Percentiles rank a stretch among this genome's conserved stretches.
Conservation (phyloP, 495 filamentous ascomycete species). For the Zalerion maritima region DNA sequence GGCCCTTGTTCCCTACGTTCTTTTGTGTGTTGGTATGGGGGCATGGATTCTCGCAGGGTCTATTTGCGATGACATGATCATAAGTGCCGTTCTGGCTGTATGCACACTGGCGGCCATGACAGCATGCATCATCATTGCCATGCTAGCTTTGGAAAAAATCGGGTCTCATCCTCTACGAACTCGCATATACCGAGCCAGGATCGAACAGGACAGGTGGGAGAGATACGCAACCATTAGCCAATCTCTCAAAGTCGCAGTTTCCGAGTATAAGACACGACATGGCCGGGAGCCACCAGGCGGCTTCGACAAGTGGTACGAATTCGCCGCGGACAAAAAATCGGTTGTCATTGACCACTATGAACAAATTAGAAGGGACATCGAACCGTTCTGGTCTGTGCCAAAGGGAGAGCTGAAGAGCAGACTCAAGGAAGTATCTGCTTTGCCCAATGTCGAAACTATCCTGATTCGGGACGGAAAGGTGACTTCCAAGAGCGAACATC, state of each 20-base stretch:
- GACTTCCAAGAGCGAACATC: slow-evolving; percentile 28
- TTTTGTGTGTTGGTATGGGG: slow-evolving; percentile 17
- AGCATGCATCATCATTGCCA: slow-evolving; percentile 13
- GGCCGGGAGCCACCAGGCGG: slow-evolving; percentile 43
- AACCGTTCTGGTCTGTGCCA: slow-evolving; percentile 64
- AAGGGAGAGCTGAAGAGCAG: slow-evolving; percentile 37
- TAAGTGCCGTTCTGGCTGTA: slow-evolving; percentile 16
- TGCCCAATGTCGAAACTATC: slow-evolving; percentile 22
- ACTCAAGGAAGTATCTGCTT: slow-evolving; percentile 16
- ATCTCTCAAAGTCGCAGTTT: slow-evolving; percentile 36
- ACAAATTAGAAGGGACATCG: slow-evolving; percentile 52
- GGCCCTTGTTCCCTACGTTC: slow-evolving; percentile 16
- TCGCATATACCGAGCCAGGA: slow-evolving; percentile 35
- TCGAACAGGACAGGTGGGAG: slow-evolving; percentile 29
- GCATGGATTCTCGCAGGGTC: too few species aligned
- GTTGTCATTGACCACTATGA: slow-evolving; percentile 63
- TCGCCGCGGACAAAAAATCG: slow-evolving; percentile 46
- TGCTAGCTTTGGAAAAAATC: slow-evolving; percentile 9
- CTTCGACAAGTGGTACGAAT: slow-evolving; percentile 64
- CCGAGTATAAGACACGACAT: slow-evolving; percentile 43
- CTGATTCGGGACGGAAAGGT: slow-evolving; percentile 36
- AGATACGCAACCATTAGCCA: slow-evolving; percentile 31
- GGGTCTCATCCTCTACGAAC: slow-evolving; percentile 33
- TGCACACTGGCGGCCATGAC: slow-evolving; percentile 15
- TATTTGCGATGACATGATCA: too few species aligned